Evolutionary conservation across 2,329 filamentous ascomycete genomes (phyloP), one percentile per base, ranked within the genome.

Genomic region (Fusarium algeriense): DNA sequence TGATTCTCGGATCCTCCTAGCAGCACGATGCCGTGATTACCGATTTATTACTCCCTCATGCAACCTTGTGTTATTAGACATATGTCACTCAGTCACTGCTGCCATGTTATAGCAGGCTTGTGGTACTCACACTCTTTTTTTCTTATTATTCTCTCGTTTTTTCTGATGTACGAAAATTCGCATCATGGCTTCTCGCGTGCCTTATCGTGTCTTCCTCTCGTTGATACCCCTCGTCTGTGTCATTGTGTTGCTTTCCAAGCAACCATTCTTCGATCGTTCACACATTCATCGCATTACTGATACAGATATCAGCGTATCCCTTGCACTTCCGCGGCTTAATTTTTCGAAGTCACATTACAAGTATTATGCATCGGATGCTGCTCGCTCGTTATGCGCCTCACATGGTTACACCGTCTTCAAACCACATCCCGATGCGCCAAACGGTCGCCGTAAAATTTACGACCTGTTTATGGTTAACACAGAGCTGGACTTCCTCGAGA

Each of bases 401-500:
- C 80, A 81, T 38, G 79, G 78, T 35, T 81, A 80, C 61, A 59
- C 71, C 7, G 71, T 78, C 60, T 80, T 80, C 40, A 53, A 64
- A 19, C 77, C 79, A 4, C 59, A 26, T 30, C 58, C 70, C 23
- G 49, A 43, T 38, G 60, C 75, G 28, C 45, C 54, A 9, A 62
- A 70, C 9, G 74, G 75, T 40, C 72, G 76, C 54, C 79, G 78
- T 71, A 81, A 79, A 60, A 69, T 81, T 32, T 81, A 80, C 64
- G 90, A 92, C 75, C 81, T 92, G 3, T 83, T 90, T 73, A 86
- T 91, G 83, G 79, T 91, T 72, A 90, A 89, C 71, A 86, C 83
- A 5, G 90, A 91, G 79, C 82, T 91, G 15, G 89, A 91, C 79
- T 90, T 88, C 84, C 83, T 92, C 44, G 89, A 92, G 77, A 87